Conservation (phyloP, 768 basidiomycete species). For the Mycena haematopus region DNA sequence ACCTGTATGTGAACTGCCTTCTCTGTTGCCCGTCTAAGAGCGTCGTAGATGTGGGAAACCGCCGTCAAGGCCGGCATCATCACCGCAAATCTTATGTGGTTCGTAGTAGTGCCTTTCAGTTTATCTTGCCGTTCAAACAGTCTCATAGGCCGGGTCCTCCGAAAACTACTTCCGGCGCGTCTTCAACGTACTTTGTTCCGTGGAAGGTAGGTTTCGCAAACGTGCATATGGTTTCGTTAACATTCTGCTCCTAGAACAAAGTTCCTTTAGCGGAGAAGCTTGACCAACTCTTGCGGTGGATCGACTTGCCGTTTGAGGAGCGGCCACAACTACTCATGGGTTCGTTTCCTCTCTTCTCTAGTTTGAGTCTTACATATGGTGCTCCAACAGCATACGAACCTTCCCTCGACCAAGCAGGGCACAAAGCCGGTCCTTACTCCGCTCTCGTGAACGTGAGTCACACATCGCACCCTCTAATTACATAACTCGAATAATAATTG, state of each 20-base stretch:
- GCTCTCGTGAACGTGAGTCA: slow-evolving; percentile 69
- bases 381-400: slow-evolving; percentile 73
- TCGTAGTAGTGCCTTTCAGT: not conserved
- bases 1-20: slow-evolving; percentile 56
- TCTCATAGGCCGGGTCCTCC: slow-evolving; percentile 81
- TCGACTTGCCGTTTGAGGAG: slow-evolving; percentile 73
- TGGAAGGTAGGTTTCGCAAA: slow-evolving; percentile 60
- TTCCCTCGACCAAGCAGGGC: slow-evolving; percentile 86
- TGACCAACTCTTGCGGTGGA: slow-evolving; percentile 80
- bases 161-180: slow-evolving; percentile 64
- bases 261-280: slow-evolving; percentile 74
- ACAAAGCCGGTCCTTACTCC: slow-evolving; percentile 72
- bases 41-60: slow-evolving; percentile 86
- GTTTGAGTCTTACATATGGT: not conserved
- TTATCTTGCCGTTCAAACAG: not conserved
- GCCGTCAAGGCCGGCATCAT: slow-evolving; percentile 72
- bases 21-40: not conserved
- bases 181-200: slow-evolving; percentile 79
- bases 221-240: not conserved
- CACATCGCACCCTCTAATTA: not conserved
- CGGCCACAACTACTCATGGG: slow-evolving; percentile 83
- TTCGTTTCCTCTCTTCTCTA: slow-evolving; percentile 37
- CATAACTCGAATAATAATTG: not conserved
- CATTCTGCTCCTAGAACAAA: slow-evolving; percentile 51
- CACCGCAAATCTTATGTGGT: slow-evolving; percentile 95